A percentile compares a stretch with the other conserved stretches of the same genome.
Conservation (phyloP, 2,329 filamentous ascomycete genomes). For the Colletotrichum orchidophilum region DNA sequence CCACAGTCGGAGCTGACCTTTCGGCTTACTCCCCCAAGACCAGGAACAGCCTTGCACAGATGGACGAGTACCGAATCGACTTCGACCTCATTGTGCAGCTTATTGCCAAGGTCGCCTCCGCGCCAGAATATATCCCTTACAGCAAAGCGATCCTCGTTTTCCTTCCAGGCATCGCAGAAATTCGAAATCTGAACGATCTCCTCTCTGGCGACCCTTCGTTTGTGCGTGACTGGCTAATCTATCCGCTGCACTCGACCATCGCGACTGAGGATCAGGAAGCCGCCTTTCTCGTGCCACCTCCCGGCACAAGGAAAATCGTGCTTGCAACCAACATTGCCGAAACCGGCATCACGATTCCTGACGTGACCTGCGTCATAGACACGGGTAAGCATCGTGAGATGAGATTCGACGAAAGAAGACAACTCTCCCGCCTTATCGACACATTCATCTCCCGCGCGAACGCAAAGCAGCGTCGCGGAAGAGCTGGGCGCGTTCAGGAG, state of each 20-base stretch:
- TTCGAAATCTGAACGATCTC: conserved; percentile 87
- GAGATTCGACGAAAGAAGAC: conserved; percentile 92
- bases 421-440: conserved; percentile 90
- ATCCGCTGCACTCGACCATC: conserved; percentile 92
- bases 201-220: conserved; percentile 82
- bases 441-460: conserved; percentile 96
- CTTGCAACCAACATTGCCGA: conserved; percentile 98
- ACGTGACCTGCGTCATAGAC: conserved; percentile 96
- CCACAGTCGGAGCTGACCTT: conserved; percentile 64
- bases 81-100: conserved; percentile 86
- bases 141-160: conserved; percentile 96
- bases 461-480: conserved; percentile 91
- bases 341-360: conserved; percentile 97
- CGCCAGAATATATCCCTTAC: conserved; percentile 72
- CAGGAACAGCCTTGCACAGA: conserved; percentile 74
- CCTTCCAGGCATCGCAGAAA: conserved; percentile 93
- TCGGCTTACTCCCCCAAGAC: conserved; percentile 82
- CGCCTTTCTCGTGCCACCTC: conserved; percentile 86
- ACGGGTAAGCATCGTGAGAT: conserved; percentile 97
- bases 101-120: conserved; percentile 77
- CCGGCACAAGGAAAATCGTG: conserved; percentile 89
- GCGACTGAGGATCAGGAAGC: conserved; percentile 96
- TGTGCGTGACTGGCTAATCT: conserved; percentile 80
- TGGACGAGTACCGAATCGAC: conserved; percentile 93
- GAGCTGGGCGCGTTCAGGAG: conserved; percentile 94